Evolutionary conservation across 116 monocot genomes (phyloP).

Genomic region (Cymodocea nodosa): DNA sequence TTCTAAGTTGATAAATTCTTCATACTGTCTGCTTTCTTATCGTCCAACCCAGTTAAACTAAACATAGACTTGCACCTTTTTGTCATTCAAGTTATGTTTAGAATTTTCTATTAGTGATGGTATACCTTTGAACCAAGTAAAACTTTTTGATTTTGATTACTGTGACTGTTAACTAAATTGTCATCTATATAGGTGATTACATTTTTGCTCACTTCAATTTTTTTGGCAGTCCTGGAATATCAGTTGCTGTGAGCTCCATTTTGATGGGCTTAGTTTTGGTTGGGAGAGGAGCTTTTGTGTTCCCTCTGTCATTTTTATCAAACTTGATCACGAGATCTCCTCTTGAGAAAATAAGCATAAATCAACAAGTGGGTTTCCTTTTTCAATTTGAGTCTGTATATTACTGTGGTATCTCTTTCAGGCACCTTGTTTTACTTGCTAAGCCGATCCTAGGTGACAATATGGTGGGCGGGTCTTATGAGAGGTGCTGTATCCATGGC

Average conservation of each 20-base stretch:
- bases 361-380: conserved; percentile 49
- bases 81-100: no score
- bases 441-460: conserved; percentile 33
- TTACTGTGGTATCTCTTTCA: not conserved
- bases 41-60: no score
- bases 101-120: no score
- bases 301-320: conserved; percentile 81
- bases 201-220: no score
- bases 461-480: conserved; percentile 99
- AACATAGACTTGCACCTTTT: no score
- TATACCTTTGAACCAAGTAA: no score
- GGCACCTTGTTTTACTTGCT: not conserved
- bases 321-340: conserved; percentile 51
- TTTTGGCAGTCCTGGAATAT: conserved; percentile 58
- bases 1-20: no score
- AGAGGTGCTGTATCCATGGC: conserved; percentile 94
- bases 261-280: conserved; percentile 53
- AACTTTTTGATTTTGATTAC: no score
- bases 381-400: not conserved
- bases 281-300: conserved; percentile 87
- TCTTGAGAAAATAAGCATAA: conserved; percentile 45
- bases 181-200: no score
- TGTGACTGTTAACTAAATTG: no score
- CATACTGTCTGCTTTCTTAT: no score
- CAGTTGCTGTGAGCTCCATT: conserved; percentile 70